Base-by-base conservation (phyloP, 257 asterid genomes). In the Jaltomata sinuosa region DNA sequence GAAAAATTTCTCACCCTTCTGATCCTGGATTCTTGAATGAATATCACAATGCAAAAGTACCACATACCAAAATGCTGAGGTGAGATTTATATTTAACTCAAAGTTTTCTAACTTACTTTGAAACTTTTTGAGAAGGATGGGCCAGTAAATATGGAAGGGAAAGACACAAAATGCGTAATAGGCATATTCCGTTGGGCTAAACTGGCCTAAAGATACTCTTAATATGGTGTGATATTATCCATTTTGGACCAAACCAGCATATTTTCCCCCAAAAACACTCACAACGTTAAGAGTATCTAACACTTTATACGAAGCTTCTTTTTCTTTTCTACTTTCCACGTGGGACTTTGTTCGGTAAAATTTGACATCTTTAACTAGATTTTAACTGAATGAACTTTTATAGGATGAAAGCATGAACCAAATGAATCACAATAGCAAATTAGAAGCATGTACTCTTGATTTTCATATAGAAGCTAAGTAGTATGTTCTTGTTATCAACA, bases 1-100 rank as follows among this genome's bases (percentile, higher is more conserved):
- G 83, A 11, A 55, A 55, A 10, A 12, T 55, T 36, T 29, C 83
- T 49, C 82, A 85, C 85, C 98, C 98, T 64, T 61, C 90, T 5
- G 85, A 88, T 21, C 85, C 84, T 1, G 80, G 83, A 8, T 52
- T 90, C 89, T 85, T 93, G 92, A 91, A 95, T 87, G 96, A 88
- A 79, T 93, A 87, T 49, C 62, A 92, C 80, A 83, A 3, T 53
- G 91, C 97, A 3, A 83, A 85, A 10, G 91, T 92, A 69, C 90
- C 95, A 53, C 94, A 91, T 54, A 85, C 97, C 0, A 79, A 89
- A 53, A 87, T 85, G 84, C 88, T 92, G 38, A 90, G 92, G 98
- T 93, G 81, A 50, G 62, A 27, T 32, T 32, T 34, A 67, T 67
- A 34, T 3, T 16, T 29, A 29, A 0, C 72, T 29, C 42, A 14